phyloP scores from a whole-genome alignment of 495 filamentous ascomycete species.

The Venustampulla echinocandica region DNA sequence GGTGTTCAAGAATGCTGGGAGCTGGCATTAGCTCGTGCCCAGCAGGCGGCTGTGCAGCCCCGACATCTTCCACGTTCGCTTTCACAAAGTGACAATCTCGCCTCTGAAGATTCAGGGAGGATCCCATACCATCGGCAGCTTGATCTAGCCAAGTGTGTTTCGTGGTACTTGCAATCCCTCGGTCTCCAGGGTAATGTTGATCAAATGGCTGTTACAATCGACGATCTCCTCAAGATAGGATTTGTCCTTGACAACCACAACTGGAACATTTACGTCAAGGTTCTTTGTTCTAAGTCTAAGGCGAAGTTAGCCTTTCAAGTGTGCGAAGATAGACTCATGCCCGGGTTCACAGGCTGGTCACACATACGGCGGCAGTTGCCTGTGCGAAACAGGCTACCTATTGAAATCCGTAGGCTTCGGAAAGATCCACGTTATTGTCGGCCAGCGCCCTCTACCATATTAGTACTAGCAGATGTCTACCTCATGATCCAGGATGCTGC shows the following conservation, averaged over 20 bases:
- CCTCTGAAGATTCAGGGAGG: background rate
- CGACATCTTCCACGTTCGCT: constrained; percentile 19
- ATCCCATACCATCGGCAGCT: constrained; percentile 3
- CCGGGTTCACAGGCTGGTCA: constrained; percentile 64
- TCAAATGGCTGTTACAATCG: constrained; percentile 41
- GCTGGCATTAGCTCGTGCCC: constrained; percentile 44
- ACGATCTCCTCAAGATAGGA: constrained; percentile 45
- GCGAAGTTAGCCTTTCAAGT: constrained; percentile 49
- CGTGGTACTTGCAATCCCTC: constrained; percentile 40
- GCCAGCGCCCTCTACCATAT: constrained; percentile 46
- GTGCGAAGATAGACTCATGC: constrained; percentile 69
- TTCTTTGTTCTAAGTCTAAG: constrained; percentile 34
- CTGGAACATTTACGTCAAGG: constrained; percentile 53
- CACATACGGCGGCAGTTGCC: constrained; percentile 24
- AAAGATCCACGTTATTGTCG: constrained; percentile 34
- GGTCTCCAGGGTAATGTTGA: constrained; percentile 34
- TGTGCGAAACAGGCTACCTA: constrained; percentile 25
- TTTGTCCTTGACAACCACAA: constrained; percentile 56
- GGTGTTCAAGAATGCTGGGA: constrained; percentile 60
- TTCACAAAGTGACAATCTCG: background rate
- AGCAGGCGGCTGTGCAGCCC: constrained; percentile 29
- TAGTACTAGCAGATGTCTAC: constrained; percentile 42
- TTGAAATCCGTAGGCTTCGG: constrained; percentile 24
- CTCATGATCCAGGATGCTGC: constrained; percentile 32
- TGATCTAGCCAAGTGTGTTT: constrained; percentile 1